Evolutionary conservation across 768 basidiomycete genomes (phyloP), one percentile per base, ranked within the genome.

Genomic region (Collybia nuda): DNA sequence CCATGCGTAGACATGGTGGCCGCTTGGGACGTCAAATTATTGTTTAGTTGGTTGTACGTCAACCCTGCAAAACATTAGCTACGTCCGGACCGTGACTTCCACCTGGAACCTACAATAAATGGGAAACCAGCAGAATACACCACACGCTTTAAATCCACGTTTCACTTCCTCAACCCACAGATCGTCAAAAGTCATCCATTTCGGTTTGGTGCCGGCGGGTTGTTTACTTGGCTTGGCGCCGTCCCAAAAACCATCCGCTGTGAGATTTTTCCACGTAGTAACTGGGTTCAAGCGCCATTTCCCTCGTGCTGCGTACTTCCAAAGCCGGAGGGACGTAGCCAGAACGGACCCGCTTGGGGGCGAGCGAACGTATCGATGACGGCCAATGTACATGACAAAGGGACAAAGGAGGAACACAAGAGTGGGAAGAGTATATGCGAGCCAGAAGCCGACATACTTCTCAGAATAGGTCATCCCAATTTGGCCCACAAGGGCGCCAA

Each of bases 131-230:
- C 51, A 53, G 75, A 88, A 71, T 64, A 79, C 77, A 61, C 67
- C 65, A 65, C 88, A 90, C 18, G 89, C 89, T 60, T 86, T 87
- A 62, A 90, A 62, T 2, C 86, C 88, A 48, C 88, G 78, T 47
- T 73, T 71, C 37, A 90, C 79, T 58, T 91, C 88, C 44, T 89
- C 87, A 11, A 91, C 86, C 86, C 87, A 90, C 46, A 73, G 62
- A 58, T 91, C 89, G 57, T 90, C 87, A 51, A 82, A 90, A 6
- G 67, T 82, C 86, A 90, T 89, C 88, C 87, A 90, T 5, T 29
- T 23, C 0, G 87, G 88, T 42, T 71, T 77, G 9, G 32, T 14
- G 1, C 63, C 76, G 2, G 59, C 57, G 26, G 73, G 66, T 28
- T 71, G 72, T 4, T 32, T 32, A 57, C 84, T 86, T 0, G 89